These are phyloP conservation scores for Vanrija humicola DNA, from an alignment of 1,284 basidiomycete genomes.

Conservation along the genomic window DNA sequence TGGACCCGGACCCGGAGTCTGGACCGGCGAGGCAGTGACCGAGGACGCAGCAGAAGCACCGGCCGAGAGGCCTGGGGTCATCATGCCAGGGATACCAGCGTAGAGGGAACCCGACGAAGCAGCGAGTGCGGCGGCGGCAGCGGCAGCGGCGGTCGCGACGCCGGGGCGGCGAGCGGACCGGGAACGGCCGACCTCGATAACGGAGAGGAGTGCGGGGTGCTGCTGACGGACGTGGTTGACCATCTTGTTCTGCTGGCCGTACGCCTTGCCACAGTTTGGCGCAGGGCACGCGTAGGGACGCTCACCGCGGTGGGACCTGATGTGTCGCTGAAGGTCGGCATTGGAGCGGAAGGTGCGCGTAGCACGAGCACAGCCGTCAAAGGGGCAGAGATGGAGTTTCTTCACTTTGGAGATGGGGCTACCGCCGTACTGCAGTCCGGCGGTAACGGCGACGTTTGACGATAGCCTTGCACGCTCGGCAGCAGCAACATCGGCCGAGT, in stretches of 20 bases:
- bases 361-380: constrained; percentile 9
- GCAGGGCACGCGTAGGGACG: constrained; percentile 14
- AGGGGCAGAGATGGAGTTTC: constrained; percentile 17
- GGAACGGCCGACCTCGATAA: constrained; percentile 11
- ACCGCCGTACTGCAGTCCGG: not conserved
- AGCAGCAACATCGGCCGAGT: not conserved
- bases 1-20: no score
- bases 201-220: constrained; percentile 11
- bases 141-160: not conserved
- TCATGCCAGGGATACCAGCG: no score
- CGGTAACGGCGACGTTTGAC: not conserved
- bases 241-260: constrained; percentile 25
- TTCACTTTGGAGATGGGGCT: constrained; percentile 7
- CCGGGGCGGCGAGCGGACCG: constrained; percentile 5
- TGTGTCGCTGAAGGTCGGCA: constrained; percentile 24
- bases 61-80: no score
- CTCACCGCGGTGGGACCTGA: constrained; percentile 18
- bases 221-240: constrained; percentile 23
- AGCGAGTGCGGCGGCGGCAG: not conserved
- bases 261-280: constrained; percentile 16
- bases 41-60: no score
- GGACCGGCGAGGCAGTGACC: no score
- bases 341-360: constrained; percentile 22
- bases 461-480: not conserved
- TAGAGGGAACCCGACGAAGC: no score